These are phyloP conservation scores for Nidularia pulvinata DNA, from an alignment of 768 basidiomycete genomes.

Conservation along the genomic window DNA sequence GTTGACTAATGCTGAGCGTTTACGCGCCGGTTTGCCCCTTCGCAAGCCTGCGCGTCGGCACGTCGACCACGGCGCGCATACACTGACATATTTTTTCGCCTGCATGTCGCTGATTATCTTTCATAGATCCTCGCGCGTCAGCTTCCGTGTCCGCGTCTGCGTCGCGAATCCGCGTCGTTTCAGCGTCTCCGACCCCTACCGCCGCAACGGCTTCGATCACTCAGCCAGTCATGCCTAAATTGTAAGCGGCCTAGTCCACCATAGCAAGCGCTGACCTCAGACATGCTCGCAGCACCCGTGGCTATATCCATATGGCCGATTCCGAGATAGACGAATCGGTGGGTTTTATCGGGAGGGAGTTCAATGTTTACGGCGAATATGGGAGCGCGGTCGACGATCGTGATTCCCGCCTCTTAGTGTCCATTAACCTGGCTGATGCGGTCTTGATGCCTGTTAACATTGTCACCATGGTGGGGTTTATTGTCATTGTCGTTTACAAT, in stretches of 20 bases:
- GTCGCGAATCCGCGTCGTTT: neutral
- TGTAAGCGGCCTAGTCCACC: neutral
- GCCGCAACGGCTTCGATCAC: neutral
- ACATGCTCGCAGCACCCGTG: neutral
- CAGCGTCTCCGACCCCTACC: neutral
- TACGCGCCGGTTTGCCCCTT: slow-evolving; percentile 3
- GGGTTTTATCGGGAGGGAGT: slow-evolving; percentile 4
- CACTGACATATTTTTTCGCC: neutral
- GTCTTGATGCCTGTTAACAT: slow-evolving; percentile 3
- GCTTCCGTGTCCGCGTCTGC: neutral
- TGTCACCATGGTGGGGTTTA: slow-evolving; percentile 5
- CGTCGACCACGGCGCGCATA: neutral
- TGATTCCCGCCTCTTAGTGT: slow-evolving; percentile 6
- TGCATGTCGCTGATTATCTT: neutral
- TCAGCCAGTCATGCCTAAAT: neutral
- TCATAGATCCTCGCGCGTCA: neutral
- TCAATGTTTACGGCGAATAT: slow-evolving; percentile 8
- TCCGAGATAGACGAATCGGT: neutral
- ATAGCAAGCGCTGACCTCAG: neutral
- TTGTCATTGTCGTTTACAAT: neutral
- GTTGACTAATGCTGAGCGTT: slow-evolving; percentile 8
- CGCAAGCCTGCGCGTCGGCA: slow-evolving; percentile 2
- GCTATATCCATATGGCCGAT: neutral
- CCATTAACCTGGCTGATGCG: slow-evolving; percentile 4
- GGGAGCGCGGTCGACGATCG: neutral